Base-by-base conservation (phyloP, 2,329 filamentous ascomycete genomes). In the Epichloe glyceriae region DNA sequence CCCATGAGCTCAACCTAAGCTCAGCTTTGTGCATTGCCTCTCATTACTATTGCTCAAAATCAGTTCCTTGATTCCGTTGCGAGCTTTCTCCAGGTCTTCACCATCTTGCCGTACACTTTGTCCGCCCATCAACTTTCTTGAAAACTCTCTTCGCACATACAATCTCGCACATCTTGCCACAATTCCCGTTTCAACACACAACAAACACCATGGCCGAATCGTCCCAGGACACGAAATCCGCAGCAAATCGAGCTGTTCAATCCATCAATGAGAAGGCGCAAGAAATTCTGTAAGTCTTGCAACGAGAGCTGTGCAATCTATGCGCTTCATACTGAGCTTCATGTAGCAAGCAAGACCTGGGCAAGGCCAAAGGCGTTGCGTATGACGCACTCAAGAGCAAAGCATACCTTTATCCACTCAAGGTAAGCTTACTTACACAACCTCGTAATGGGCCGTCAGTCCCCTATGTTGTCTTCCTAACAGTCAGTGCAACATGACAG, bases 351-450 rank as follows among this genome's bases (percentile, higher is more conserved):
- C 82, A 90, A 57, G 90, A 96, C 62, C 82, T 83, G 51, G 74
- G 79, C 54, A 80, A 82, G 55, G 78, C 86, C 50, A 80, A 73
- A 57, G 67, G 67, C 15, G 72, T 89, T 38, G 74, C 87, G 41
- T 69, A 75, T 40, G 80, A 88, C 60, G 86, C 88, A 34, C 79
- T 82, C 48, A 80, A 75, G 59, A 95, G 88, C 56, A 80, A 82
- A 47, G 80, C 89, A 22, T 95, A 93, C 63, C 67, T 94, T 55
- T 96, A 95, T 67, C 91, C 91, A 26, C 75, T 96, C 67, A 89
- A 78, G 72, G 75, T 77, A 63, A 49, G 30, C 4, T 26, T 30
- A 44, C 11, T 33, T 17, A 14, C n/a, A 6, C 15, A 5, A 14
- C 14, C 12, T 38, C 34, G 34, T 20, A 8, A 4, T 6, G 8